Conservation (phyloP, 140 eudicot species). For the Artemisia princeps region DNA sequence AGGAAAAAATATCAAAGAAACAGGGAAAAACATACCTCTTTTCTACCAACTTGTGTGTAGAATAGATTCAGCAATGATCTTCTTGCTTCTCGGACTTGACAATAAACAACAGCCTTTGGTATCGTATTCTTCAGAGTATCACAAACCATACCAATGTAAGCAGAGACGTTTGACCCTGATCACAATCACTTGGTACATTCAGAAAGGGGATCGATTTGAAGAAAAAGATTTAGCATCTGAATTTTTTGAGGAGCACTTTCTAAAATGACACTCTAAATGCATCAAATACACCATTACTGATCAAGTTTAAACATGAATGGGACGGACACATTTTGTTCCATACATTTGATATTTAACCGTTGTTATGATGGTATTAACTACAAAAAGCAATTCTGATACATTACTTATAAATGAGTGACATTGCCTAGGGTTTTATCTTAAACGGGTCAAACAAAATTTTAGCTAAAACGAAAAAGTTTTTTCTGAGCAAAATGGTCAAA, state of each 20-base stretch:
- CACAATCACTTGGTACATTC: constrained; percentile 21
- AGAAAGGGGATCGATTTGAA: constrained; percentile 10
- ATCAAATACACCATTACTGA: constrained; percentile 1
- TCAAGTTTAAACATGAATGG: background rate
- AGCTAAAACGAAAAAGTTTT: background rate
- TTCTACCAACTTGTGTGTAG: constrained; percentile 79
- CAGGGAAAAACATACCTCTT: constrained; percentile 45
- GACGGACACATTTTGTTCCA: constrained; percentile 8
- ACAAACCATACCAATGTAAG: constrained; percentile 77
- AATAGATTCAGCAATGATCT: constrained; percentile 68
- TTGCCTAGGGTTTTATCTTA: background rate
- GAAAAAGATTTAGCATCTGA: background rate
- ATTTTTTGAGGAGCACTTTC: background rate
- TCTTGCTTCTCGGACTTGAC: constrained; percentile 94
- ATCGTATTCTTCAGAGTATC: constrained; percentile 70
- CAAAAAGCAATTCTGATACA: background rate
- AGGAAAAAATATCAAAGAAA: background rate
- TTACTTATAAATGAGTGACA: background rate
- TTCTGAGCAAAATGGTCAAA: background rate
- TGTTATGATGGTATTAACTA: background rate
- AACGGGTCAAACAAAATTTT: background rate
- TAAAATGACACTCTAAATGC: constrained; percentile 11
- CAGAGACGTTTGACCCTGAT: constrained; percentile 81
- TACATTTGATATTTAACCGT: background rate
- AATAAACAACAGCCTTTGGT: constrained; percentile 93